Conservation (phyloP, 129 eudicot genomes). For the Dittrichia graveolens region DNA sequence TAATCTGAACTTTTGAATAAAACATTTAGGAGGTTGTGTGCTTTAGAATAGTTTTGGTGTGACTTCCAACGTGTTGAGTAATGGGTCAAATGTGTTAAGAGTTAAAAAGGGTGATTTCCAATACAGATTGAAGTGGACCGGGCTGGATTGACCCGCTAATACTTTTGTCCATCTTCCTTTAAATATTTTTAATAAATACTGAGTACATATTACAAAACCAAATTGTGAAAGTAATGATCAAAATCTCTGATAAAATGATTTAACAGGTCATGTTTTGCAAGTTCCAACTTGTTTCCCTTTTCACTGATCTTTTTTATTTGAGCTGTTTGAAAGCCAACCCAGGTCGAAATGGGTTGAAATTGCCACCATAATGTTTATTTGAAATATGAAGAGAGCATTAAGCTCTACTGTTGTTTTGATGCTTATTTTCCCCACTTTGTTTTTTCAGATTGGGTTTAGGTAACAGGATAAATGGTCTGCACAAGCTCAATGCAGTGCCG, state of each 20-base stretch:
- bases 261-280: neutral
- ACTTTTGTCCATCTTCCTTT: neutral
- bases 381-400: neutral
- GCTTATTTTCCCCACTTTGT: neutral
- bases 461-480: slow-evolving; percentile 18
- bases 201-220: neutral
- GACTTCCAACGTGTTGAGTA: neutral
- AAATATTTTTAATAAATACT: neutral
- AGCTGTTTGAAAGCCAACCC: neutral
- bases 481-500: slow-evolving; percentile 33
- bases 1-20: too few species aligned
- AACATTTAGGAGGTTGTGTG: too few species aligned
- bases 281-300: neutral
- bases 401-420: slow-evolving; percentile 23
- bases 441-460: slow-evolving; percentile 40
- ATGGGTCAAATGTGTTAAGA: neutral
- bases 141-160: neutral
- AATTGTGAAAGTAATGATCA: neutral
- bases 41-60: too few species aligned
- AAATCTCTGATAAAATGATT: neutral
- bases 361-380: neutral
- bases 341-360: neutral
- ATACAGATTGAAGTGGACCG: neutral
- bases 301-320: neutral
- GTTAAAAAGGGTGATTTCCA: neutral